Conservation (phyloP, 129 eudicot species). For the Artemisia tridentata region DNA sequence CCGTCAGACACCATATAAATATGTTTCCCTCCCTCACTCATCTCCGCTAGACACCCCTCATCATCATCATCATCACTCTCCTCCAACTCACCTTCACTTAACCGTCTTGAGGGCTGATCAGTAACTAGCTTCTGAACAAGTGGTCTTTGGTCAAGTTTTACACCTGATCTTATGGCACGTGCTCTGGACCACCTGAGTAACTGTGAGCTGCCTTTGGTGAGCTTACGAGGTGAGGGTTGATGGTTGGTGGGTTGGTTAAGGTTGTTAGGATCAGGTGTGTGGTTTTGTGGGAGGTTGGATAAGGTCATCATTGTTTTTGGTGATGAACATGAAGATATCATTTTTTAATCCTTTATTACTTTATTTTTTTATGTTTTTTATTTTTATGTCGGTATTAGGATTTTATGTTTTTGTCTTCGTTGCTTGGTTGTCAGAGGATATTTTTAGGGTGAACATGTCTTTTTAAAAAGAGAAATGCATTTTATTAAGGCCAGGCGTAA, state of each 20-base stretch:
- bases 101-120: conserved; percentile 19
- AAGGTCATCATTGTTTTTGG: conserved; percentile 3
- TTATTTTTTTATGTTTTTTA: conserved; percentile 2
- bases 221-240: conserved; percentile 35
- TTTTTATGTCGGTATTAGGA: not conserved
- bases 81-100: conserved; percentile 1
- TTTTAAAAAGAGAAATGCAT: no score
- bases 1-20: conserved; percentile 95
- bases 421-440: no score
- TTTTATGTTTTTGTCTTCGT: no score
- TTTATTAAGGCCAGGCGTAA: no score
- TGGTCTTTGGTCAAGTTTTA: conserved; percentile 54
- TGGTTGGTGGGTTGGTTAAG: conserved; percentile 30
- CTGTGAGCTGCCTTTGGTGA: conserved; percentile 64
- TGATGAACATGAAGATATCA: conserved; percentile 42
- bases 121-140: not conserved
- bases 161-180: conserved; percentile 76
- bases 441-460: no score
- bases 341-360: not conserved
- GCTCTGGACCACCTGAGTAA: conserved; percentile 78
- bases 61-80: conserved; percentile 32
- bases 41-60: conserved; percentile 34
- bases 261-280: conserved; percentile 26
- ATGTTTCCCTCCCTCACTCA: conserved; percentile 40
- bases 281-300: conserved; percentile 31